Conservation (phyloP, 768 basidiomycete species). For the Termitomyces sp. region DNA sequence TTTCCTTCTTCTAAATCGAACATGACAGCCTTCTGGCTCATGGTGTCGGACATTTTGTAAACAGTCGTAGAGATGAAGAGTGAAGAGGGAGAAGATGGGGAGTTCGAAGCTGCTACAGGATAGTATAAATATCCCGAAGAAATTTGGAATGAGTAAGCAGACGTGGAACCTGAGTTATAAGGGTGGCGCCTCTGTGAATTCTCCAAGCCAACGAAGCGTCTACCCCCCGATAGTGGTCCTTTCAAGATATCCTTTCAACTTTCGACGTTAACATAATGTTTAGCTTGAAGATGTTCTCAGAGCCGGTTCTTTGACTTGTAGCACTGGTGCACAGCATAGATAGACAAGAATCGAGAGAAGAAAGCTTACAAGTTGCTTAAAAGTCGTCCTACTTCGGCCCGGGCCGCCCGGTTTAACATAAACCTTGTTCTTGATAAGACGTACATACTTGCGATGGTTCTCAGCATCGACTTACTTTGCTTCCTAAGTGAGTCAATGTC, state of each 20-base stretch:
- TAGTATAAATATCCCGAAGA: not conserved
- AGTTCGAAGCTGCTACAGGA: not conserved
- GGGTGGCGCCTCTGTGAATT: not conserved
- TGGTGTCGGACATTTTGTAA: conserved; percentile 5
- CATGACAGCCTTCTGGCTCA: conserved; percentile 20
- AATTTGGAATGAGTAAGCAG: conserved; percentile 1
- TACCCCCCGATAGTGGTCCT: no score
- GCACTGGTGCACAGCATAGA: not conserved
- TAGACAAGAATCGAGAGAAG: not conserved
- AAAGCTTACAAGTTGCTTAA: not conserved
- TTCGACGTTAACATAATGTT: not conserved
- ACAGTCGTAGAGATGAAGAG: not conserved
- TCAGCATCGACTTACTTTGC: no score
- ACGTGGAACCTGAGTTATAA: not conserved
- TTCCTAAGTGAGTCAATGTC: no score
- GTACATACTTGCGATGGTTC: no score
- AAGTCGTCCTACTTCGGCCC: no score
- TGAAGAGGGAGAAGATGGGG: not conserved
- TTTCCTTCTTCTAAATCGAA: conserved; percentile 14
- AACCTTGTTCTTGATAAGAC: no score
- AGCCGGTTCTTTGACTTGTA: not conserved
- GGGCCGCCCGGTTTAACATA: no score
- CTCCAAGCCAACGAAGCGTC: not conserved
- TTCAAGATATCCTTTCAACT: not conserved
- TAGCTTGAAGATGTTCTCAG: not conserved